These are phyloP conservation scores for Raphanus hybrid DNA, from an alignment of 441 rosid species.

Conservation along the genomic window DNA sequence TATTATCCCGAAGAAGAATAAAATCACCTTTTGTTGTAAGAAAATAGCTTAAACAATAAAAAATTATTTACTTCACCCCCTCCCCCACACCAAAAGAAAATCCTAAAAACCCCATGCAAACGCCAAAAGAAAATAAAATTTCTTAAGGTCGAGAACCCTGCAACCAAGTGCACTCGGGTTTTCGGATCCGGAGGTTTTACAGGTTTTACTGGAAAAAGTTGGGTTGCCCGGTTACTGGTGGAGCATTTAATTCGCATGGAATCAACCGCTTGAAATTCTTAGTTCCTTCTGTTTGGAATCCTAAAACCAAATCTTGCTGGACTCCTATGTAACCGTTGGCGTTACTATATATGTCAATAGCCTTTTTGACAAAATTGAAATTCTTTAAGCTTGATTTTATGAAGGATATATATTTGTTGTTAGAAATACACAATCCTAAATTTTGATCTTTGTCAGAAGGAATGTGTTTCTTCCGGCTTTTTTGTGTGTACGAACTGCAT, in stretches of 20 bases:
- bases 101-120: no score
- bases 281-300: conserved; percentile 65
- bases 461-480: no score
- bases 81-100: no score
- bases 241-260: conserved; percentile 57
- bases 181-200: conserved; percentile 51
- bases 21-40: neutral
- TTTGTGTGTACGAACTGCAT: no score
- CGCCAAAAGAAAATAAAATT: no score
- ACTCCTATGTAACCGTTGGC: conserved; percentile 37
- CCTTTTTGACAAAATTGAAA: no score
- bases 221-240: conserved; percentile 50
- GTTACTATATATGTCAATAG: neutral
- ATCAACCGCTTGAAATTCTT: conserved; percentile 51
- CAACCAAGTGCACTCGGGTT: conserved; percentile 43
- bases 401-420: conserved; percentile 2
- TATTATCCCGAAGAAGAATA: neutral
- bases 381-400: neutral
- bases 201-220: conserved; percentile 44
- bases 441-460: no score
- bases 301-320: conserved; percentile 45
- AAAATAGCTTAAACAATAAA: conserved; percentile 33
- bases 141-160: conserved; percentile 34
- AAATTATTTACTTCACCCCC: no score
- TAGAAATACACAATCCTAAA: neutral